Conservation (phyloP, 495 filamentous ascomycete species). For the Penicillium mononematosum region DNA sequence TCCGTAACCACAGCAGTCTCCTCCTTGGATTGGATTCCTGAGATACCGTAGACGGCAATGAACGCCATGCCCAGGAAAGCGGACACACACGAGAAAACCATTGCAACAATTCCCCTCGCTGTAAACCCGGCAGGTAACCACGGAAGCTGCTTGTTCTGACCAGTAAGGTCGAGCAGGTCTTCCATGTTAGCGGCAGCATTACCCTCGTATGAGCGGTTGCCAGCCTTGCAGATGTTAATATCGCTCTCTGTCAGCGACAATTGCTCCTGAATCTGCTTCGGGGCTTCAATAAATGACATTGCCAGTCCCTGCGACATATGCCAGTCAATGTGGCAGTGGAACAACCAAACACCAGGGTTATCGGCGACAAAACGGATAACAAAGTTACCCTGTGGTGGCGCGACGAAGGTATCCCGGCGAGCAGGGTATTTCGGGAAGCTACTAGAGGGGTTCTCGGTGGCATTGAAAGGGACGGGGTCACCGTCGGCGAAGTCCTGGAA, state of each 20-base stretch:
- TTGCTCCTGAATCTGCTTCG: conserved; percentile 58
- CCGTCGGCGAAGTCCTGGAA: conserved; percentile 33
- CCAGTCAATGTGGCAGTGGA: conserved; percentile 70
- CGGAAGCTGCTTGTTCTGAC: conserved; percentile 54
- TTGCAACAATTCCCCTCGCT: conserved; percentile 64
- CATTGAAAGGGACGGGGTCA: conserved; percentile 42
- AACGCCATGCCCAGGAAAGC: conserved; percentile 69
- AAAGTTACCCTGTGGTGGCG: conserved; percentile 55
- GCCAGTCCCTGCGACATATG: conserved; percentile 51
- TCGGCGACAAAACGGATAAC: conserved; percentile 57
- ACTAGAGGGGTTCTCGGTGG: conserved; percentile 33
- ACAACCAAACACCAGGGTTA: conserved; percentile 62
- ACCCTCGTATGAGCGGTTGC: conserved; percentile 46
- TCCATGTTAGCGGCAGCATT: conserved; percentile 73
- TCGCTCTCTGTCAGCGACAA: conserved; percentile 64
- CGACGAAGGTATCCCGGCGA: conserved; percentile 55
- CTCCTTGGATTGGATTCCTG: conserved; percentile 13
- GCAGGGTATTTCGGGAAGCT: conserved; percentile 44
- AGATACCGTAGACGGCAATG: conserved; percentile 64
- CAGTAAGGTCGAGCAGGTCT: conserved; percentile 63
- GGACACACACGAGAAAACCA: conserved; percentile 67
- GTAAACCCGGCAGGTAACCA: conserved; percentile 72
- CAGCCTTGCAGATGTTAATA: conserved; percentile 54
- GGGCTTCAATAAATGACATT: conserved; percentile 53
- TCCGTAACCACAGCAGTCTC: not conserved